Base-by-base conservation (phyloP, 108 stramenopile genomes). In the Nitzschia sp. region DNA sequence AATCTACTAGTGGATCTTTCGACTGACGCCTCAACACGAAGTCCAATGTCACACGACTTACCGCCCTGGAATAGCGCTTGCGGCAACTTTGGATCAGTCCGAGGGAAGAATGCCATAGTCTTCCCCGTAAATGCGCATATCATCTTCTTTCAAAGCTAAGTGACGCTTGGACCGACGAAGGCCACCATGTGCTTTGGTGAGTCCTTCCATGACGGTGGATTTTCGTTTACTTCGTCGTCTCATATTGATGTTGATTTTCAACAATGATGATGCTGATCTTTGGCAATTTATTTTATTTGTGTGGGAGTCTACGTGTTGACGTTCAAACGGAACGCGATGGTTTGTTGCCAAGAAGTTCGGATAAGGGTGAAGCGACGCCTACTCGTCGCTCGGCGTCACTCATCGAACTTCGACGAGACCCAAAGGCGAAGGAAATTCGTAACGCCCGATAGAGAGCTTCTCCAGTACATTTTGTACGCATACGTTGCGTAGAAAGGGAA, bases 81-180 rank as follows among this genome's bases (percentile, higher is more conserved):
- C 89, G 42, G 81, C 72, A 60, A 90, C 88, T 66, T 65, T 84
- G 67, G 88, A 93, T 88, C 88, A 90, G 80, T 89, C 88, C 19
- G 60, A 59, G 15, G 93, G 93, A 57, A 95, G 75, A 29, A 95
- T 90, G 19, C 93, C 93, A 51, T 82, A 91, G 74, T 95, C 93
- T 2, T 89, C 84, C 15, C 93, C 93, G 54, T 84, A 95, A 15
- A 87, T 80, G 38, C 75, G 75, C 2, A 72, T 23, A 30, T 89
- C 88, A 18, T 64, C 70, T 31, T 78, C 72, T 27, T 71, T 68
- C n/a, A 54, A 29, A 23, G 75, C 77, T 19, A 58, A 57, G 29
- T 75, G 77, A 3, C 85, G 70, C 46, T 76, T 82, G 36, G 81
- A 82, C 25, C 85, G 56, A 35, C 85, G 81, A 34, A 79, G 63